These are phyloP conservation scores for Bipolaris oryzae DNA, from an alignment of 2,329 filamentous ascomycete genomes.

Conservation along the genomic window DNA sequence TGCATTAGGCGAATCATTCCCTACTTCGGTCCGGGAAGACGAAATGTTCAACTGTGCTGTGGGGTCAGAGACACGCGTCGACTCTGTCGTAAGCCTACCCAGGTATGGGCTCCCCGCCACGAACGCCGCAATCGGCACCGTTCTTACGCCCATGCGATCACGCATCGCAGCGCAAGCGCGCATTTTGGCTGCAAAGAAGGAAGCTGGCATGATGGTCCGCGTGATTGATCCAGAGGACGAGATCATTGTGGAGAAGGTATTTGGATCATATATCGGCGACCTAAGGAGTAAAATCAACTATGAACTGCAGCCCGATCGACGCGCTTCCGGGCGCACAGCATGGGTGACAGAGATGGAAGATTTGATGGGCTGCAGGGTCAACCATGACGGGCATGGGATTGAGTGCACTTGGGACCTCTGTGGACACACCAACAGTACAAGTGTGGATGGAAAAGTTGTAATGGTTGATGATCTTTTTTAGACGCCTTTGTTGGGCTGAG, in stretches of 20 bases:
- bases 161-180: conserved; percentile 70
- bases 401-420: conserved; percentile 19
- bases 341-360: conserved; percentile 39
- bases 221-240: conserved; percentile 58
- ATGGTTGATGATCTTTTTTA: conserved; percentile 29
- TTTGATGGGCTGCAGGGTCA: conserved; percentile 25
- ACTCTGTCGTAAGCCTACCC: conserved; percentile 26
- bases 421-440: conserved; percentile 22
- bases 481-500: neutral
- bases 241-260: conserved; percentile 58
- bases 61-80: conserved; percentile 21
- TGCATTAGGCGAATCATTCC: conserved; percentile 1
- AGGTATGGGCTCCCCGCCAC: conserved; percentile 10
- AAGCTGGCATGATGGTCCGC: conserved; percentile 64
- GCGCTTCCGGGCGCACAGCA: conserved; percentile 19
- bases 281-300: conserved; percentile 66
- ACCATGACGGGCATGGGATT: neutral
- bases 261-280: conserved; percentile 68
- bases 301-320: conserved; percentile 61
- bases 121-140: conserved; percentile 10
- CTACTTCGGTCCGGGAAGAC: neutral
- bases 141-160: conserved; percentile 57
- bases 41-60: conserved; percentile 1
- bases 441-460: conserved; percentile 13
- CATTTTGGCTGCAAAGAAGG: conserved; percentile 62